Evolutionary conservation across 2,329 filamentous ascomycete genomes (phyloP), one percentile per base, ranked within the genome.

Genomic region (Bipolaris gigantea): DNA sequence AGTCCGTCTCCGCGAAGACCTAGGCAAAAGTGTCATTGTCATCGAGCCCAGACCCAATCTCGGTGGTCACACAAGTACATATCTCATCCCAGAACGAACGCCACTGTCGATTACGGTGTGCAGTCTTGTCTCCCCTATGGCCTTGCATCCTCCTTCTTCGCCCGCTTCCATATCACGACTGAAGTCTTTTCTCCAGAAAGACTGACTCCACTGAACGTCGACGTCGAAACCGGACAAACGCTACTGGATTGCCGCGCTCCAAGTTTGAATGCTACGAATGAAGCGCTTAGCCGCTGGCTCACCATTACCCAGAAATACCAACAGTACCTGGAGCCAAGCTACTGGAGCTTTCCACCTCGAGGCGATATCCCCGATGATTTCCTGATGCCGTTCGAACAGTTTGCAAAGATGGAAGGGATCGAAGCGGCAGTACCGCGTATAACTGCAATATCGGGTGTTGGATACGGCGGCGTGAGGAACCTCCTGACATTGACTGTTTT

Each of bases 1-100:
- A 2, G 71, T 79, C 25, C 62, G 70, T n/a, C 69, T 81, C 4
- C 64, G 70, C n/a, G 69, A 79, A 47, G 65, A 68, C 50, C 46
- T 67, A 33, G 73, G 73, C 45, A 69, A 72, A n/a, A 75, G 55
- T n/a, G 71, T 80, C 13, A 67, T 73, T 1, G 50, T 81, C 6
- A 62, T 80, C 23, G 79, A 81, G 55, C 65, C 68, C 34, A 57
- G 75, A 47, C 53, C 58, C 23, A 58, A 49, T 19, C 64, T 82
- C 56, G 81, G 81, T 18, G 81, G 81, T 3, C 79, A 82, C 55
- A 77, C 79, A 10, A 70, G 78, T 35, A 81, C 79, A 9, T 83
- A 79, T 59, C 70, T 63, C 3, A 76, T 77, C 35, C 69, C 74
- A 13, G 45, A 43, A 75, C 73, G 5, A 67, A 69, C 15, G 50